phyloP scores from a whole-genome alignment of 2,329 filamentous ascomycete species.

The Hymenoscyphus fructigenus region DNA sequence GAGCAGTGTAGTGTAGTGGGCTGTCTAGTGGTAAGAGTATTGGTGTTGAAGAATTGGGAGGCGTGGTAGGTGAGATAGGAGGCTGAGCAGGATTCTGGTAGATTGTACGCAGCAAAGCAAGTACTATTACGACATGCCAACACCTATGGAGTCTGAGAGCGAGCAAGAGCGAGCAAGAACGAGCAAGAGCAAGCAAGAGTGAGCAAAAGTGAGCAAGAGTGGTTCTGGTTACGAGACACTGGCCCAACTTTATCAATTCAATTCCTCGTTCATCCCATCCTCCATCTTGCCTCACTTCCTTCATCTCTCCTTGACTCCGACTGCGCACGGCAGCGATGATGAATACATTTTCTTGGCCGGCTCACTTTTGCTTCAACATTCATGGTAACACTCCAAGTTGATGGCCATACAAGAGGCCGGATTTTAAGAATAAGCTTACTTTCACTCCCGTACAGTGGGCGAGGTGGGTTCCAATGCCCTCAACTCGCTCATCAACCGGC shows the following conservation, averaged over 20 bases:
- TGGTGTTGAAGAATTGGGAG: neutral
- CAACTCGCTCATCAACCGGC: too few relatives aligned
- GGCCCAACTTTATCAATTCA: neutral
- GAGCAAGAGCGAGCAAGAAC: neutral
- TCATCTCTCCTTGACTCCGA: neutral
- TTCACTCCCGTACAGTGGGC: neutral
- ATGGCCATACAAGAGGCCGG: neutral
- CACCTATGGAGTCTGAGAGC: neutral
- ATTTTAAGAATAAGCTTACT: neutral
- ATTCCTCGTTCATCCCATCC: neutral
- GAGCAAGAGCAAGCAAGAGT: neutral
- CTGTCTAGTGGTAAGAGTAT: neutral
- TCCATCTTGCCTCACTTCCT: neutral
- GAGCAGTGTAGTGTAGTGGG: neutral
- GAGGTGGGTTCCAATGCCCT: too few relatives aligned
- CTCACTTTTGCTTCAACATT: neutral
- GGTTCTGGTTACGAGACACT: slow-evolving; percentile 1
- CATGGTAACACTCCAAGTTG: neutral
- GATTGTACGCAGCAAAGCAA: neutral
- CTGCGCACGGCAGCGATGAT: neutral
- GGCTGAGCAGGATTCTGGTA: neutral
- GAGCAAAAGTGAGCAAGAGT: neutral
- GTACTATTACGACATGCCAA: neutral
- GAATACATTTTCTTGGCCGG: neutral
- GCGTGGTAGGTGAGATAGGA: neutral